phyloP scores from a whole-genome alignment of 2,329 filamentous ascomycete species.

The Fusarium sp. region DNA sequence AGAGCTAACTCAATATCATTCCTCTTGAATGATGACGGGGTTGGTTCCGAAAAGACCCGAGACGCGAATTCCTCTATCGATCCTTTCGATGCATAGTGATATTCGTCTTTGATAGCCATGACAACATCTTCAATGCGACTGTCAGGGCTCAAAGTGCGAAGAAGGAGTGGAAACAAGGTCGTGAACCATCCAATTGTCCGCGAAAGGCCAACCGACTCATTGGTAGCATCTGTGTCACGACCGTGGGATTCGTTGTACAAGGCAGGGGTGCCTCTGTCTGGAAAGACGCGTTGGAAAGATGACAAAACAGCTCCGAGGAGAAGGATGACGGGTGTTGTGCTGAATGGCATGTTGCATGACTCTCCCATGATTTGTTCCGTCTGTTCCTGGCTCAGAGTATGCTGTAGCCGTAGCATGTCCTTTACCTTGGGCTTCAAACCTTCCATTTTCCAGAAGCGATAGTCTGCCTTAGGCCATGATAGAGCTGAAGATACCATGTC shows the following conservation, averaged over 20 bases:
- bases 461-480: background rate
- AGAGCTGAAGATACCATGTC: accelerated
- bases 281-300: background rate
- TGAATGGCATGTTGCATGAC: background rate
- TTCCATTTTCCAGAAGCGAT: background rate
- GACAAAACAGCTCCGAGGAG: background rate
- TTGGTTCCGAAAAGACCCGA: background rate
- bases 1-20: background rate
- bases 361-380: background rate
- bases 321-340: background rate
- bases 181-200: background rate
- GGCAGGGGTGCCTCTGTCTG: background rate
- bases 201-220: background rate
- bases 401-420: background rate
- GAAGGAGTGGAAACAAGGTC: background rate
- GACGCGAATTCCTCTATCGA: background rate
- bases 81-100: background rate
- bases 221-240: background rate
- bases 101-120: background rate
- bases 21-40: background rate
- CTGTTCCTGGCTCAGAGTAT: background rate
- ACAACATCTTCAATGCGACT: background rate
- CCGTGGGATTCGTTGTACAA: background rate
- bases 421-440: background rate
- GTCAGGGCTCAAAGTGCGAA: background rate